phyloP scores from a whole-genome alignment of 1,284 basidiomycete species.

The Moesziomyces sp. region DNA sequence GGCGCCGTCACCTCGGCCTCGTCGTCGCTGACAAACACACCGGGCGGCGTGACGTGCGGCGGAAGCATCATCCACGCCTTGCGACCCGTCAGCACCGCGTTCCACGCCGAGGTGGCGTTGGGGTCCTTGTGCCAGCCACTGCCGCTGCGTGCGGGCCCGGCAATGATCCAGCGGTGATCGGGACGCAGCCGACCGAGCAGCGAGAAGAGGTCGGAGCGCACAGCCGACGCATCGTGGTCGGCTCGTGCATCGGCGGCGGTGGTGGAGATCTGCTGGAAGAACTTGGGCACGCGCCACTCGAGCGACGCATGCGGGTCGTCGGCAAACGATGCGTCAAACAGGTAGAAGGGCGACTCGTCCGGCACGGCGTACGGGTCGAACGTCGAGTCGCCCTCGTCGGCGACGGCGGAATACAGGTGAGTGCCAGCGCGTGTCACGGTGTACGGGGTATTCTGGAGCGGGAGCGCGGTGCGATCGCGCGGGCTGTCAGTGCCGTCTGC shows the following conservation, averaged over 20 bases:
- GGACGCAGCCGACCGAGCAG: constrained; percentile 54
- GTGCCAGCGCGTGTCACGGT: constrained; percentile 13
- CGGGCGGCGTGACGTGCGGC: constrained; percentile 68
- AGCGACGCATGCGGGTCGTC: constrained; percentile 43
- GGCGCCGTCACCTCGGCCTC: constrained; percentile 68
- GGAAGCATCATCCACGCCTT: constrained; percentile 70
- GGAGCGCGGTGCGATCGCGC: constrained; percentile 19
- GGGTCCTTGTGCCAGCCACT: constrained; percentile 68
- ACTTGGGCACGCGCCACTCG: constrained; percentile 57
- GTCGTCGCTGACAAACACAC: constrained; percentile 68
- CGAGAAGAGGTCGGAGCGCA: constrained; percentile 58
- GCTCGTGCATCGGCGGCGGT: constrained; percentile 19
- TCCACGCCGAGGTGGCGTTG: constrained; percentile 70
- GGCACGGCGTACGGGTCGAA: constrained; percentile 55
- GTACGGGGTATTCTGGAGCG: constrained; percentile 25
- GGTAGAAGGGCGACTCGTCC: constrained; percentile 64
- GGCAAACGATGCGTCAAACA: constrained; percentile 60
- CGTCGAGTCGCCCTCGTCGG: constrained; percentile 36
- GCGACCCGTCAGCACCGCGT: constrained; percentile 68
- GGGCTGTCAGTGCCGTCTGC: constrained; percentile 20
- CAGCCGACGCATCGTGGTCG: constrained; percentile 32
- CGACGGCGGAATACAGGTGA: constrained; percentile 17
- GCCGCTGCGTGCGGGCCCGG: constrained; percentile 58
- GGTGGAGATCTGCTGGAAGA: constrained; percentile 46
- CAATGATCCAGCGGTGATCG: constrained; percentile 64